A percentile compares a stretch with the other conserved stretches of the same genome.
Evolutionary conservation across 495 filamentous ascomycete species (phyloP).

Genomic region (Talaromyces wortmannii): DNA sequence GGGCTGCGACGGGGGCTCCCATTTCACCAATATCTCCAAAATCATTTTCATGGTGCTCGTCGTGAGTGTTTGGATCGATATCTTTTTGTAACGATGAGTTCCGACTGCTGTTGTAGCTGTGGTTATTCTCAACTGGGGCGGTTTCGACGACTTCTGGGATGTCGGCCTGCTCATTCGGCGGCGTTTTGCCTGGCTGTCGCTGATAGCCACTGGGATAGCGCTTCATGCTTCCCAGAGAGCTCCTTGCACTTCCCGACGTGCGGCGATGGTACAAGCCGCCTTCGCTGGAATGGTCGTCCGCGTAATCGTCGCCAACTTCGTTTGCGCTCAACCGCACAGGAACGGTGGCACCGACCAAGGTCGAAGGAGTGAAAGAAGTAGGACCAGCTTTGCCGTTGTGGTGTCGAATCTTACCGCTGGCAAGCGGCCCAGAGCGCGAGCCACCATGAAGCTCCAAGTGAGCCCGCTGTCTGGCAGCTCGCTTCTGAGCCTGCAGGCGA

Average conservation of each 20-base stretch:
- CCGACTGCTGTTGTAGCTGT: slow-evolving; percentile 14
- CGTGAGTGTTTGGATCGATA: slow-evolving; percentile 5
- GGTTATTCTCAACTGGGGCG: slow-evolving; percentile 36
- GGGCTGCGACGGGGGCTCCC: slow-evolving; percentile 31
- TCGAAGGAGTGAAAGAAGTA: slow-evolving; percentile 61
- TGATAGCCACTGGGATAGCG: slow-evolving; percentile 49
- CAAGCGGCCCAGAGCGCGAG: slow-evolving; percentile 48
- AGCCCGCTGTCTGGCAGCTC: slow-evolving; percentile 76
- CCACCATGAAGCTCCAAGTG: slow-evolving; percentile 70
- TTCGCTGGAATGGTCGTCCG: slow-evolving; percentile 58
- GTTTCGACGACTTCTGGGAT: slow-evolving; percentile 47
- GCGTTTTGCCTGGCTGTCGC: slow-evolving; percentile 54
- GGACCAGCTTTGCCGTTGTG: slow-evolving; percentile 64
- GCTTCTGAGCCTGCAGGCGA: slow-evolving; percentile 67
- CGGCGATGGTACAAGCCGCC: slow-evolving; percentile 58
- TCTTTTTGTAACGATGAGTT: slow-evolving; percentile 2
- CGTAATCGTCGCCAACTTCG: slow-evolving; percentile 82
- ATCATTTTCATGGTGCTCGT: slow-evolving; percentile 45
- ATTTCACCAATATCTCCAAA: slow-evolving; percentile 52
- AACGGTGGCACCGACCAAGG: slow-evolving; percentile 69
- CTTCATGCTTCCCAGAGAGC: slow-evolving; percentile 64
- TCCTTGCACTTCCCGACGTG: slow-evolving; percentile 65
- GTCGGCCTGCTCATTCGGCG: slow-evolving; percentile 45
- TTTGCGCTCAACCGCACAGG: slow-evolving; percentile 88
- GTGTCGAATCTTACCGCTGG: slow-evolving; percentile 75